Conservation (phyloP, 495 filamentous ascomycete species). For the Rusavskia elegans region DNA sequence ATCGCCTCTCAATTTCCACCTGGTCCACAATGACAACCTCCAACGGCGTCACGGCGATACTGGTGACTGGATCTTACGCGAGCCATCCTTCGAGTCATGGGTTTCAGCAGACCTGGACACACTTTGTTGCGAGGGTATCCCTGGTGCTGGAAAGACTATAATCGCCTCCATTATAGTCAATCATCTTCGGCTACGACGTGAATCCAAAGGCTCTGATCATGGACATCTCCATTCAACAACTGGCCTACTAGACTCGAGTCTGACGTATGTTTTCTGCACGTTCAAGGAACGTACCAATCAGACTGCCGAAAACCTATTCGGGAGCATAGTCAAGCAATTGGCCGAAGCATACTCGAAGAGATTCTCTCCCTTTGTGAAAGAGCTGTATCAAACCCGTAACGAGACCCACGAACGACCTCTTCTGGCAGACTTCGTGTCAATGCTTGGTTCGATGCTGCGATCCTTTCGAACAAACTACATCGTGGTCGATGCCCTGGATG, state of each 20-base stretch:
- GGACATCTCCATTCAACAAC: background rate
- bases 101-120: background rate
- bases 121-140: background rate
- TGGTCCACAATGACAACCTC: background rate
- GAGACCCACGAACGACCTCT: background rate
- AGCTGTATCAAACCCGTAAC: background rate
- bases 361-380: background rate
- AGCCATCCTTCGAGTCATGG: background rate
- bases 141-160: background rate
- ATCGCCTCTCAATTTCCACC: background rate
- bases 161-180: background rate
- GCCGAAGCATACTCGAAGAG: background rate
- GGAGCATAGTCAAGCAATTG: conserved; percentile 5
- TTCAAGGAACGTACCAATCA: conserved; percentile 7
- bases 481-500: conserved; percentile 15
- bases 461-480: conserved; percentile 6
- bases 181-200: background rate
- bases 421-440: background rate
- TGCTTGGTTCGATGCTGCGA: background rate
- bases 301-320: conserved; percentile 1
- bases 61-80: background rate
- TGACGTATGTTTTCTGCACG: conserved; percentile 2
- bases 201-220: background rate
- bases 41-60: background rate
- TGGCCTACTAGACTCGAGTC: background rate